Evolutionary conservation across 2,329 filamentous ascomycete genomes (phyloP).

Genomic region (Colletotrichum plurivorum): DNA sequence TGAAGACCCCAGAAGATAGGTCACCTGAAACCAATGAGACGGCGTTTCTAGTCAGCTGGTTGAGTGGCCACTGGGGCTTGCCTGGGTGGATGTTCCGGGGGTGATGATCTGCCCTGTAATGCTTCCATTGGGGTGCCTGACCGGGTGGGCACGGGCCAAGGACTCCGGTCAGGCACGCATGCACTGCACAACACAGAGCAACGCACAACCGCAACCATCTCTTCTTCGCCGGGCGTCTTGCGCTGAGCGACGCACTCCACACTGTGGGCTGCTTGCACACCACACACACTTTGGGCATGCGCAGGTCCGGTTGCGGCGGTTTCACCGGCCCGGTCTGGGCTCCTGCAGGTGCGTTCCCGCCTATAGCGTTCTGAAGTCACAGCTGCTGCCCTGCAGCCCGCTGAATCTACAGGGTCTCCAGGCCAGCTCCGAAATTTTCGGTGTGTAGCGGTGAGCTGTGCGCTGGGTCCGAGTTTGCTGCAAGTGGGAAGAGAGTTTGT

Average conservation of each 20-base stretch:
- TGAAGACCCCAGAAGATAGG: conserved; percentile 23
- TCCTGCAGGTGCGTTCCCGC: conserved; percentile 16
- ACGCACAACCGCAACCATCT: neutral
- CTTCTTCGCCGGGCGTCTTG: neutral
- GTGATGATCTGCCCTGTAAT: conserved; percentile 30
- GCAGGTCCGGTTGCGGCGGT: conserved; percentile 35
- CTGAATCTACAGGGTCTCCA: conserved; percentile 10
- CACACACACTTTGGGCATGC: neutral
- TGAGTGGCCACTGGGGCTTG: conserved; percentile 19
- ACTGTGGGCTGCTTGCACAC: conserved; percentile 12
- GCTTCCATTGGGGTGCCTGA: conserved; percentile 32
- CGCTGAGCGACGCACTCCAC: neutral
- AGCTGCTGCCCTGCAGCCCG: neutral
- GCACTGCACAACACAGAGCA: neutral
- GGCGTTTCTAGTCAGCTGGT: conserved; percentile 35
- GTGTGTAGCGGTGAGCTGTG: conserved; percentile 38
- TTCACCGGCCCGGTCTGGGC: conserved; percentile 30
- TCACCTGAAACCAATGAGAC: conserved; percentile 42
- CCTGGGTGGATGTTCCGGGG: conserved; percentile 35
- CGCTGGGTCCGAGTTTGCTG: conserved; percentile 35
- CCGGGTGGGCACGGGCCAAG: conserved; percentile 29
- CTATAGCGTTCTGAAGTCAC: neutral
- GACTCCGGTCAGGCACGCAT: conserved; percentile 18
- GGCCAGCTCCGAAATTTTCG: conserved; percentile 38
- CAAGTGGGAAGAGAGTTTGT: conserved; percentile 11